These are phyloP conservation scores for Umbelopsis ramanniana DNA, from an alignment of 192 early-diverging fungal species.

Conservation along the genomic window DNA sequence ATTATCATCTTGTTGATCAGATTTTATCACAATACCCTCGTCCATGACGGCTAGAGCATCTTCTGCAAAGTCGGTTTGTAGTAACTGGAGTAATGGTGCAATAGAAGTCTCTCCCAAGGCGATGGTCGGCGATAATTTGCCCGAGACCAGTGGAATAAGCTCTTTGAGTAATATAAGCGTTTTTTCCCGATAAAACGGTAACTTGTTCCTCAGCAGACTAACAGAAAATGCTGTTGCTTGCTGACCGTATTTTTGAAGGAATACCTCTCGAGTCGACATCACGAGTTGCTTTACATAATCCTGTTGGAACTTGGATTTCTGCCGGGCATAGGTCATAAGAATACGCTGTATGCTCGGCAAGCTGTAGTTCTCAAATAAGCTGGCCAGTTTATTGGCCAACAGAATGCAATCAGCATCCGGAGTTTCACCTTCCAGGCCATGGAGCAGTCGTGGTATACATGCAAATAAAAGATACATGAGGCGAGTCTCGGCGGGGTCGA, in stretches of 20 bases:
- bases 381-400: slow-evolving; percentile 54
- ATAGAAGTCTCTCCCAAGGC: slow-evolving; percentile 67
- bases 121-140: slow-evolving; percentile 41
- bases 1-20: slow-evolving; percentile 25
- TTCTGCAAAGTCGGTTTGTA: slow-evolving; percentile 65
- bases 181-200: slow-evolving; percentile 64
- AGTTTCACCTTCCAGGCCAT: slow-evolving; percentile 65
- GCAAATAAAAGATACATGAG: slow-evolving; percentile 71
- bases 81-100: slow-evolving; percentile 66
- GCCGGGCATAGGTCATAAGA: slow-evolving; percentile 63
- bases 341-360: slow-evolving; percentile 56
- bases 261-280: slow-evolving; percentile 60
- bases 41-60: slow-evolving; percentile 79
- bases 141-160: slow-evolving; percentile 62
- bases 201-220: slow-evolving; percentile 63
- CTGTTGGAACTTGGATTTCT: slow-evolving; percentile 66
- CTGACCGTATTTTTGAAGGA: slow-evolving; percentile 63
- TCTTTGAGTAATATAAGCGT: slow-evolving; percentile 67
- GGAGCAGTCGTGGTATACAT: slow-evolving; percentile 67
- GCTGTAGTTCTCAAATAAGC: slow-evolving; percentile 53
- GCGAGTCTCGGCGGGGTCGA: slow-evolving; percentile 62
- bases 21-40: slow-evolving; percentile 50
- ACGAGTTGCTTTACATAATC: slow-evolving; percentile 79
- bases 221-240: slow-evolving; percentile 65
- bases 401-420: slow-evolving; percentile 50